Percentiles rank a stretch among this genome's conserved stretches.
Evolutionary conservation across 805 yeast species (phyloP).

Genomic region (Lipomyces starkeyi): DNA sequence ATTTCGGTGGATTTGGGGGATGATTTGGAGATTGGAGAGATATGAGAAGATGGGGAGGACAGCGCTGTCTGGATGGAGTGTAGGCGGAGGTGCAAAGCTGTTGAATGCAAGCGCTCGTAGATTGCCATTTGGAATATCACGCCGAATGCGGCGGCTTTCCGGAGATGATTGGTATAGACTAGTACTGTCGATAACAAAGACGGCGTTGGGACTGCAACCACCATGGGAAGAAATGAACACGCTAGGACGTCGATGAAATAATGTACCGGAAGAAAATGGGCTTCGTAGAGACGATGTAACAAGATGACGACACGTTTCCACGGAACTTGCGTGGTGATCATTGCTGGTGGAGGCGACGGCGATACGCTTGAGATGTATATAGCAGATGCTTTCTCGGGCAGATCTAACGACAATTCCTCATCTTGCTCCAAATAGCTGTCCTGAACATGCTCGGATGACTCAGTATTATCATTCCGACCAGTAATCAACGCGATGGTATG

Average conservation of each 20-base stretch:
- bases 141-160: slow-evolving; percentile 29
- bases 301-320: slow-evolving; percentile 25
- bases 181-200: slow-evolving; percentile 13
- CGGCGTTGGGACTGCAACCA: slow-evolving; percentile 1
- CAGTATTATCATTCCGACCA: background rate
- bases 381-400: background rate
- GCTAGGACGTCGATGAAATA: slow-evolving; percentile 35
- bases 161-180: slow-evolving; percentile 20
- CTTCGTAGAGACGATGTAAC: slow-evolving; percentile 37
- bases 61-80: background rate
- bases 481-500: slow-evolving; percentile 14
- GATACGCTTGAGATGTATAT: background rate
- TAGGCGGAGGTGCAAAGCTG: slow-evolving; percentile 24
- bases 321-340: background rate
- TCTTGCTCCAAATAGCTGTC: background rate
- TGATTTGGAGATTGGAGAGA: background rate
- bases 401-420: slow-evolving; percentile 2
- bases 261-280: slow-evolving; percentile 39
- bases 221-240: slow-evolving; percentile 21
- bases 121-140: slow-evolving; percentile 34
- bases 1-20: background rate
- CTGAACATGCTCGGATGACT: background rate
- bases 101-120: slow-evolving; percentile 34
- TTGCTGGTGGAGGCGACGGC: background rate
- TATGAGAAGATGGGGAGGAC: background rate